Evolutionary conservation across 495 filamentous ascomycete species (phyloP).

Genomic region (Neurospora sp.): DNA sequence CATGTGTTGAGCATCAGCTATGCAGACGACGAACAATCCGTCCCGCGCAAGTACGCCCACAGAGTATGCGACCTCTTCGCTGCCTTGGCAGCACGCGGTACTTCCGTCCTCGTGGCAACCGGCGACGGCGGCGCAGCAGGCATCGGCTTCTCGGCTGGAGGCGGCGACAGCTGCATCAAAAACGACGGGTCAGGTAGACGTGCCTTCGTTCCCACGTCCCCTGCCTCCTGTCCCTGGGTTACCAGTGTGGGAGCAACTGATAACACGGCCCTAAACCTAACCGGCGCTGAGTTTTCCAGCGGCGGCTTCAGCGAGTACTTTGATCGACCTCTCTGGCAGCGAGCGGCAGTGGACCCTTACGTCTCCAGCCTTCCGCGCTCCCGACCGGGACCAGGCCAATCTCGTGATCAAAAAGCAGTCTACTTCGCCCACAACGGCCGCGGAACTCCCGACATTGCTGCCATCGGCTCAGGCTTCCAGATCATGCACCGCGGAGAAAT

Average conservation of each 20-base stretch:
- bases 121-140: slow-evolving; percentile 60
- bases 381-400: neutral
- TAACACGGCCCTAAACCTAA: slow-evolving; percentile 44
- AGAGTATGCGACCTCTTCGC: slow-evolving; percentile 63
- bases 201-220: slow-evolving; percentile 59
- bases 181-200: slow-evolving; percentile 56
- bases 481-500: slow-evolving; percentile 23
- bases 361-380: slow-evolving; percentile 17
- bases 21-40: slow-evolving; percentile 52
- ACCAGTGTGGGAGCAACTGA: slow-evolving; percentile 66
- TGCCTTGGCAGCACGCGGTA: slow-evolving; percentile 62
- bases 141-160: slow-evolving; percentile 24
- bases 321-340: slow-evolving; percentile 53
- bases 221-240: slow-evolving; percentile 71
- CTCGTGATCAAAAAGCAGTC: slow-evolving; percentile 23
- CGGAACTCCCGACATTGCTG: slow-evolving; percentile 61
- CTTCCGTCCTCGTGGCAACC: slow-evolving; percentile 60
- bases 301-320: slow-evolving; percentile 72
- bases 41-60: slow-evolving; percentile 53
- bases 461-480: slow-evolving; percentile 28
- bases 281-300: slow-evolving; percentile 46
- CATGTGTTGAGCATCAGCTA: slow-evolving; percentile 70
- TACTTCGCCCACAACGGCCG: slow-evolving; percentile 52
- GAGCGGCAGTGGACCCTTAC: slow-evolving; percentile 45
- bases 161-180: slow-evolving; percentile 35